A percentile compares a stretch with the other conserved stretches of the same genome.
These are phyloP conservation scores for Corymbia citriodora DNA, from an alignment of 441 rosid genomes.

Conservation along the genomic window DNA sequence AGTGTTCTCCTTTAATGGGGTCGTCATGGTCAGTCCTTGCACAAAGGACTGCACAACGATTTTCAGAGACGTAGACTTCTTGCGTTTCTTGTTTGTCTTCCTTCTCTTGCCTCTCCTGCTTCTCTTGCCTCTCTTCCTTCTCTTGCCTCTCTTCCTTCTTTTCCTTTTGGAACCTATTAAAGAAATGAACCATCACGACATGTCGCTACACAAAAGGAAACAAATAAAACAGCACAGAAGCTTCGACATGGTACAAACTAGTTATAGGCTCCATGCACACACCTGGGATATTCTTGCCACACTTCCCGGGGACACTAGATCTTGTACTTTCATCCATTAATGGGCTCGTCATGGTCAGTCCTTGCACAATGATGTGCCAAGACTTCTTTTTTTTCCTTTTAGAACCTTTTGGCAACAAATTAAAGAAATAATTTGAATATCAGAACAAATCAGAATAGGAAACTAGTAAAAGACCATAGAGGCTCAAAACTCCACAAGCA, in stretches of 20 bases:
- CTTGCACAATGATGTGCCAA: background rate
- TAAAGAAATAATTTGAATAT: background rate
- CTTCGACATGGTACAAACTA: background rate
- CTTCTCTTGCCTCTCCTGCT: background rate
- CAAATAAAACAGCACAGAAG: background rate
- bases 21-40: constrained; percentile 2
- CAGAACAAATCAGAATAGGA: background rate
- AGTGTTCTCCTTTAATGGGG: background rate
- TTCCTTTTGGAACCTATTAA: constrained; percentile 35
- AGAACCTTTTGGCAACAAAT: background rate
- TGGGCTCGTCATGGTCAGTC: background rate
- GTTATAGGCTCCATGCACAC: background rate
- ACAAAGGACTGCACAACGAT: background rate
- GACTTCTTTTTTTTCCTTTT: background rate
- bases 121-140: constrained; percentile 20
- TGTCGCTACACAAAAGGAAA: background rate
- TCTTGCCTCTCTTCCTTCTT: no score
- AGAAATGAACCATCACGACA: background rate
- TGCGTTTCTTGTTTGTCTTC: constrained; percentile 12
- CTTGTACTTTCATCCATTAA: background rate
- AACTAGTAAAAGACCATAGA: background rate
- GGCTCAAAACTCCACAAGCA: background rate
- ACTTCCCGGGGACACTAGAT: background rate
- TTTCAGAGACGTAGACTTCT: background rate
- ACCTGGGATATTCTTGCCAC: background rate